A percentile compares a stretch with the other conserved stretches of the same genome.
Conservation (phyloP, 495 filamentous ascomycete genomes). For the Penicillium pancosmium region DNA sequence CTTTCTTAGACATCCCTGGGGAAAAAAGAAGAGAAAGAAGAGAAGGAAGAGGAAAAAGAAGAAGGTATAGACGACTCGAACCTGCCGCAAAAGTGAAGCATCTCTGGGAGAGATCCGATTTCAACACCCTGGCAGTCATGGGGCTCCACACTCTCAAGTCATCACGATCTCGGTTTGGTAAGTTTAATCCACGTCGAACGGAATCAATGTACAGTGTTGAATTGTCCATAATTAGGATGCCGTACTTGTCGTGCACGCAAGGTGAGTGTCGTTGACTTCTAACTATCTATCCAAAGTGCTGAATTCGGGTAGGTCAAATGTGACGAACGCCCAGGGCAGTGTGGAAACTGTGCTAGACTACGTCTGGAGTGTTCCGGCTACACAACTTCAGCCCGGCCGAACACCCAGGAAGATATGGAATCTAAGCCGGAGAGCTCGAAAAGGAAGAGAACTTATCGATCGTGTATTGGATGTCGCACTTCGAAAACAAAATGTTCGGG, state of each 20-base stretch:
- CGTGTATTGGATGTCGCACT: constrained; percentile 34
- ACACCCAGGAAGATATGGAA: constrained; percentile 2
- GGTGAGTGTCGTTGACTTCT: constrained; percentile 14
- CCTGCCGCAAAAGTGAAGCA: too few species aligned
- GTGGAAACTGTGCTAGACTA: constrained; percentile 32
- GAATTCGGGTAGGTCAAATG: constrained; percentile 29
- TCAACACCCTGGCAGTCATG: not conserved
- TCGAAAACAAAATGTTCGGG: constrained; percentile 42
- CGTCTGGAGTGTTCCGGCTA: constrained; percentile 30
- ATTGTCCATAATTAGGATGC: constrained; percentile 21
- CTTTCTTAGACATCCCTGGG: too few species aligned
- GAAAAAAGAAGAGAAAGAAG: too few species aligned
- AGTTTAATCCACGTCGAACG: constrained; percentile 2
- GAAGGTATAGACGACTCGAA: too few species aligned
- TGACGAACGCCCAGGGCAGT: constrained; percentile 30
- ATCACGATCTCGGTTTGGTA: constrained; percentile 30
- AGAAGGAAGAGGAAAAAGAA: too few species aligned
- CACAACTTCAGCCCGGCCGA: constrained; percentile 11
- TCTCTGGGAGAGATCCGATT: too few species aligned
- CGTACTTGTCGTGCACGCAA: constrained; percentile 34
- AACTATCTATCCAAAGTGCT: not conserved
- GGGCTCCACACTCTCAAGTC: constrained; percentile 9
- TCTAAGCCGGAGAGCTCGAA: constrained; percentile 12
- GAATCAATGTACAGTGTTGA: not conserved
- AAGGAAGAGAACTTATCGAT: constrained; percentile 36